These are phyloP conservation scores for Haplosporangium sp. DNA, from an alignment of 371 early-diverging fungal genomes.

Conservation along the genomic window DNA sequence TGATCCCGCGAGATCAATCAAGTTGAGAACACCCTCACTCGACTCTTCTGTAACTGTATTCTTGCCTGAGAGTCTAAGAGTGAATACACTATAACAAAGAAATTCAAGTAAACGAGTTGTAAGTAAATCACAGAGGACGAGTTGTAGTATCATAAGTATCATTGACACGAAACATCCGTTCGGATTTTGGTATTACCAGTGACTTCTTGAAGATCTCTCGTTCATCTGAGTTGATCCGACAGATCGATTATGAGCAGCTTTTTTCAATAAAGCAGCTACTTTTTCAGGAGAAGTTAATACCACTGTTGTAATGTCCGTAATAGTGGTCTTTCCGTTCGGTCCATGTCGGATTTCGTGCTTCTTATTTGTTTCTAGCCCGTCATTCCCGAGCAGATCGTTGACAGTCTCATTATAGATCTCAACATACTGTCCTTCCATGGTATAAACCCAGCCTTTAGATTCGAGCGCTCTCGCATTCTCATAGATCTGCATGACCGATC, in stretches of 20 bases:
- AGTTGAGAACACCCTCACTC: conserved; percentile 82
- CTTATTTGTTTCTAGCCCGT: conserved; percentile 50
- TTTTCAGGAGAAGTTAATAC: conserved; percentile 74
- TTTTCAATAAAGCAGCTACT: conserved; percentile 77
- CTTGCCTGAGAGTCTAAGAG: conserved; percentile 79
- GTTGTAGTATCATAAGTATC: too few relatives aligned
- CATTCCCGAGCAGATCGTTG: conserved; percentile 82
- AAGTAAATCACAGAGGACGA: too few relatives aligned
- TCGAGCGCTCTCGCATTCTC: conserved; percentile 76
- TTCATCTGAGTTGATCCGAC: conserved; percentile 96
- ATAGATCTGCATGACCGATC: conserved; percentile 91
- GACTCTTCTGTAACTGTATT: conserved; percentile 81
- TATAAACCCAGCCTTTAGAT: conserved; percentile 90
- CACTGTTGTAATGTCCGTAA: conserved; percentile 81
- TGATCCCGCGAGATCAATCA: conserved; percentile 98
- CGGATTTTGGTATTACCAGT: conserved; percentile 62
- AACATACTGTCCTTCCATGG: conserved; percentile 87
- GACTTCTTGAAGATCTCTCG: conserved; percentile 95
- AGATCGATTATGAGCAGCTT: conserved; percentile 86
- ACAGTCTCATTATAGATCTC: conserved; percentile 98
- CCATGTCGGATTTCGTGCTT: conserved; percentile 90
- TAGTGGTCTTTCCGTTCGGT: conserved; percentile 77
- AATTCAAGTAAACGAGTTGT: not conserved
- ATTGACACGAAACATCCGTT: too few relatives aligned
- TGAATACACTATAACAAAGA: conserved; percentile 77